These are phyloP conservation scores for Ilex aquifolium DNA, from an alignment of 257 asterid species.

Conservation along the genomic window DNA sequence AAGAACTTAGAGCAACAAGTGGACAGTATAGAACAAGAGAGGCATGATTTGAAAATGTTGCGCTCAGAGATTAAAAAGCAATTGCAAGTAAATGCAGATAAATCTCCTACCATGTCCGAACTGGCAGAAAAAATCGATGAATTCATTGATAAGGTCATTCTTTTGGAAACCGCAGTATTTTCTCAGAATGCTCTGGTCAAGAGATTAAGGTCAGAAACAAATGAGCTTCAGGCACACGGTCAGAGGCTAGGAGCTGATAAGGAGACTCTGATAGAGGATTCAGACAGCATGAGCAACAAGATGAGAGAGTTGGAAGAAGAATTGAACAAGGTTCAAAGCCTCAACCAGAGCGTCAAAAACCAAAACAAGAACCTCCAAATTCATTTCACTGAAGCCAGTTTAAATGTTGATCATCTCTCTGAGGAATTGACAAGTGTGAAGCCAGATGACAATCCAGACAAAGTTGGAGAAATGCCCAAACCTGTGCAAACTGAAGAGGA, in stretches of 20 bases:
- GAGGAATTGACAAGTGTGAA: constrained; percentile 23
- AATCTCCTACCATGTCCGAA: constrained; percentile 24
- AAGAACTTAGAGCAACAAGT: constrained; percentile 13
- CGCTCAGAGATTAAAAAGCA: constrained; percentile 21
- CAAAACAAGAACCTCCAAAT: constrained; percentile 20
- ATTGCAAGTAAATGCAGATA: constrained; percentile 11
- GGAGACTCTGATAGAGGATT: constrained; percentile 20
- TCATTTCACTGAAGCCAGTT: constrained; percentile 23
- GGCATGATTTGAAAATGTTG: constrained; percentile 14
- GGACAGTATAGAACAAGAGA: constrained; percentile 10
- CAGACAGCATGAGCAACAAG: constrained; percentile 25
- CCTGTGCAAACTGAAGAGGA: too few species aligned
- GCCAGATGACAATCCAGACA: constrained; percentile 22
- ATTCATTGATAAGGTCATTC: constrained; percentile 35
- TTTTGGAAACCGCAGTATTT: constrained; percentile 23
- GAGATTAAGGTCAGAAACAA: constrained; percentile 32
- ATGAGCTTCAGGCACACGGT: constrained; percentile 26
- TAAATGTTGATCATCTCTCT: constrained; percentile 25
- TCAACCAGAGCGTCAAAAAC: constrained; percentile 15
- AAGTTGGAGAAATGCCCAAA: too few species aligned
- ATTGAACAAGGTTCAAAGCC: constrained; percentile 24
- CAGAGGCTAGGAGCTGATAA: constrained; percentile 23
- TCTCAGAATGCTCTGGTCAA: constrained; percentile 35
- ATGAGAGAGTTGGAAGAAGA: constrained; percentile 34
- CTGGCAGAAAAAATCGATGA: constrained; percentile 42